Conservation (phyloP, 805 yeast species). For the Candida hispaniensis region DNA sequence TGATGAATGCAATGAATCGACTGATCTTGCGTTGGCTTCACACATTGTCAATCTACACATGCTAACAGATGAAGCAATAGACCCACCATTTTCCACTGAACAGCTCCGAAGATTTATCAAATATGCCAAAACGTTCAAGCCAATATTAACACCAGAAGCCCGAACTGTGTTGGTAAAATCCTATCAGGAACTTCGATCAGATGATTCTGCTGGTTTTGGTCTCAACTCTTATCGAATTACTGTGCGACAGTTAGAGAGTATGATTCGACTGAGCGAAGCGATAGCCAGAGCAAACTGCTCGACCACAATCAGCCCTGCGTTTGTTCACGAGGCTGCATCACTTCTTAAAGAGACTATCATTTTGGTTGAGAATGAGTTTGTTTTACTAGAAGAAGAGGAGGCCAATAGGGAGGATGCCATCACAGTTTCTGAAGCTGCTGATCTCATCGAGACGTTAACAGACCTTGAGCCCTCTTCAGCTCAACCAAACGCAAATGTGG, state of each 20-base stretch:
- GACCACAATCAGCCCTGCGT: slow-evolving; percentile 68
- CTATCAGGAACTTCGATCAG: slow-evolving; percentile 76
- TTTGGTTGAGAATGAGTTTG: slow-evolving; percentile 87
- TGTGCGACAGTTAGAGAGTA: slow-evolving; percentile 89
- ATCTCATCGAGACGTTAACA: slow-evolving; percentile 15
- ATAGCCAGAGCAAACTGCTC: slow-evolving; percentile 96
- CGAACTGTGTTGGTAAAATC: slow-evolving; percentile 62
- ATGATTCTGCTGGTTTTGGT: slow-evolving; percentile 78
- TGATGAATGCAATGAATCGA: slow-evolving; percentile 86
- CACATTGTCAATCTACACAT: slow-evolving; percentile 91
- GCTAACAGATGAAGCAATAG: slow-evolving; percentile 79
- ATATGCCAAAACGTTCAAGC: slow-evolving; percentile 89
- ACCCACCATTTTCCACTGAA: slow-evolving; percentile 81
- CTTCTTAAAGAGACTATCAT: slow-evolving; percentile 83
- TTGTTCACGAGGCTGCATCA: slow-evolving; percentile 90
- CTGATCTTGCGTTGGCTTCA: slow-evolving; percentile 80
- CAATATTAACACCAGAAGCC: slow-evolving; percentile 73
- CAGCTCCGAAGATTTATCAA: slow-evolving; percentile 79
- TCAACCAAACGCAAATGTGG: too few species aligned
- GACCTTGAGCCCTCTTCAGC: slow-evolving; percentile 15
- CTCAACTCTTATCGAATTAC: slow-evolving; percentile 87
- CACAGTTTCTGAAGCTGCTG: slow-evolving; percentile 19
- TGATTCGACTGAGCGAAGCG: slow-evolving; percentile 89
- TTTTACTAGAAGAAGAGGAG: slow-evolving; percentile 68
- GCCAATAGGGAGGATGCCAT: slow-evolving; percentile 27